A percentile compares a stretch with the other conserved stretches of the same genome.
phyloP scores from a whole-genome alignment of 1,284 basidiomycete species.

The Cerrena zonata region DNA sequence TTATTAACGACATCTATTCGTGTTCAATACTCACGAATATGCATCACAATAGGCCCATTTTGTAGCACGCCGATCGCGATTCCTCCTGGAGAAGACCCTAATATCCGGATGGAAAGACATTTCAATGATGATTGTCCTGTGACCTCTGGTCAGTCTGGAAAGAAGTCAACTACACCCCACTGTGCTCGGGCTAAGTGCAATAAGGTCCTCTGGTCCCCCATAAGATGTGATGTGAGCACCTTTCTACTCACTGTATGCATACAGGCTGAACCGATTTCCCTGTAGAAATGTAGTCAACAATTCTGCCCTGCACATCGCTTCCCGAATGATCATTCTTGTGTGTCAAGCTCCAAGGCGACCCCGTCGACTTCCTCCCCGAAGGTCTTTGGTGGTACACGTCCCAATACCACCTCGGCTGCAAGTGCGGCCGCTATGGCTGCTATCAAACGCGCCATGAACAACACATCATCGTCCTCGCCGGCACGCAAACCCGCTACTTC shows the following conservation, averaged over 20 bases:
- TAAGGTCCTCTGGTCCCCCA: constrained; percentile 64
- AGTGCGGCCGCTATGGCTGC: constrained; percentile 39
- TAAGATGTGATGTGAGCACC: constrained; percentile 59
- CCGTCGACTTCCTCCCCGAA: constrained; percentile 11
- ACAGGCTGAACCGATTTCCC: not conserved
- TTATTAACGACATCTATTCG: not conserved
- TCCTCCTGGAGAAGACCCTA: constrained; percentile 68
- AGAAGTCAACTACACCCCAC: constrained; percentile 47
- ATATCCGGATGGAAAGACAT: constrained; percentile 69
- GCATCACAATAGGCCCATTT: constrained; percentile 48
- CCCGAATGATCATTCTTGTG: constrained; percentile 59
- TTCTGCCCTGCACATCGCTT: constrained; percentile 74
- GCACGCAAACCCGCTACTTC: constrained; percentile 5
- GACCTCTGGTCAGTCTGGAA: constrained; percentile 50
- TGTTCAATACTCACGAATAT: no score
- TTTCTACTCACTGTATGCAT: constrained; percentile 2
- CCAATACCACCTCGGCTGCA: constrained; percentile 29
- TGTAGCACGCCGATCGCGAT: constrained; percentile 69
- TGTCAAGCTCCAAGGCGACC: constrained; percentile 19
- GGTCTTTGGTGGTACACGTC: constrained; percentile 8
- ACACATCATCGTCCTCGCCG: constrained; percentile 12
- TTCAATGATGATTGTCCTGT: constrained; percentile 59
- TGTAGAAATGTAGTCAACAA: constrained; percentile 59
- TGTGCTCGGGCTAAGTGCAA: constrained; percentile 61
- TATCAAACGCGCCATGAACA: constrained; percentile 34